Evolutionary conservation across 805 yeast species (phyloP), one percentile per base, ranked within the genome.

Genomic region (Kazachstania africana): DNA sequence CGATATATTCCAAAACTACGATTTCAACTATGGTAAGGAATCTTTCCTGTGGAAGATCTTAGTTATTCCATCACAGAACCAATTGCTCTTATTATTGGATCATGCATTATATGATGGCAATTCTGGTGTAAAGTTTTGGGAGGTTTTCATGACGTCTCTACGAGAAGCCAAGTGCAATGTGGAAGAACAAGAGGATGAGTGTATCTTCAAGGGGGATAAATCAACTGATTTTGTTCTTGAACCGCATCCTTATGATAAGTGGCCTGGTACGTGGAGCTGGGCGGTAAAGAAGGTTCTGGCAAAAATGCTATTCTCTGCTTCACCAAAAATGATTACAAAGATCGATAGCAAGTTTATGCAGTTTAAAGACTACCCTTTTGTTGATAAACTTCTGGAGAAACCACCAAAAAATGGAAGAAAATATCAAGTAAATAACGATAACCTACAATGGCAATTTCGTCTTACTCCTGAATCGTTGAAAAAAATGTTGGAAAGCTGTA

Each of bases 21-120:
- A 34, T 15, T 52, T 50, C 28, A 23, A 31, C 0, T 47, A 44
- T 29, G 27, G 22, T 17, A 31, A 20, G 3, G 34, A 40, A 12
- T 34, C 28, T 18, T 53, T 51, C 4, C 28, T 52, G n/a, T 52
- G 56, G 56, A 50, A 43, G 30, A 15, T 52, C 6, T 28, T 52
- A 9, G 24, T 47, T 1, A 13, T 45, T 2, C 42, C 42, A 4
- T 24, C 32, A 17, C 27, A 33, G 9, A 40, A 37, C 12, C 37
- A 38, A 13, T n/a, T 50, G 19, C 13, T 48, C 8, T 24, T 52
- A 10, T 26, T 45, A 10, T 31, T 44, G 13, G 50, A 49, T 26
- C 57, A 52, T 34, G 39, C 39, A 2, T 33, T 49, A 12, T 44
- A 44, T 31, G 57, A 52, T 37, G 57, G 57, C 6, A 37, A 48